Base-by-base conservation (phyloP, 345 rosid species). In the Geranium rotundifolium region DNA sequence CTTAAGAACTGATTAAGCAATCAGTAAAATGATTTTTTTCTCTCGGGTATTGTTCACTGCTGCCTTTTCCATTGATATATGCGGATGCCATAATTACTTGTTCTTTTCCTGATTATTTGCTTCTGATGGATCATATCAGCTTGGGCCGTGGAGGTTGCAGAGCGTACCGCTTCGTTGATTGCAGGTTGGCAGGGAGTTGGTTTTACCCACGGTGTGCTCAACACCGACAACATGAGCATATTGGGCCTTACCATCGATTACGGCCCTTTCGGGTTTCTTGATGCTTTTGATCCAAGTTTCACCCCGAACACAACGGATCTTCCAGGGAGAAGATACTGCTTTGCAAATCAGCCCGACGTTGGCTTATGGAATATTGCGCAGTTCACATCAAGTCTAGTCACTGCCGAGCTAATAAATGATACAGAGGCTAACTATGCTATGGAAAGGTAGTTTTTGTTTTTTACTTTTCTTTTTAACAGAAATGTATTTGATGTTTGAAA, bases 151-250 rank as follows among this genome's bases (percentile, higher is more conserved):
- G 97, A 93, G 75, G 65, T 90, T 63, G 95, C 95, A 56, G 99
- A 90, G 74, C 90, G 89, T 19, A 88, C 92, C 54, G 97, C 99
- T 58, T 80, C 85, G 23, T 71, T 90, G 81, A 64, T 86, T 67
- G 95, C 97, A 19, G 81, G 81, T 66, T 93, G 99, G 97, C 99
- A 90, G 73, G 97, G 99, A 58, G 90, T 93, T 72, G 96, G 99
- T 58, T 93, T 93, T 79, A 90, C 97, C 16, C 99, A 93, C 59
- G 99, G 99, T 57, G 97, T 93, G 69, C 81, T 93, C 72, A 93
- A 93, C 83, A 93, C 97, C 4, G 99, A 90, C 75, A 93, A 93
- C 71, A 93, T 90, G 97, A 93, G 99, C 81, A 76, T 93, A 72
- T 80, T 90, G 68, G 99, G 99, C 58, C 91, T 85, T 58, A 90